Conservation (phyloP, 2,329 filamentous ascomycete genomes). For the Penicillium occitanis region DNA sequence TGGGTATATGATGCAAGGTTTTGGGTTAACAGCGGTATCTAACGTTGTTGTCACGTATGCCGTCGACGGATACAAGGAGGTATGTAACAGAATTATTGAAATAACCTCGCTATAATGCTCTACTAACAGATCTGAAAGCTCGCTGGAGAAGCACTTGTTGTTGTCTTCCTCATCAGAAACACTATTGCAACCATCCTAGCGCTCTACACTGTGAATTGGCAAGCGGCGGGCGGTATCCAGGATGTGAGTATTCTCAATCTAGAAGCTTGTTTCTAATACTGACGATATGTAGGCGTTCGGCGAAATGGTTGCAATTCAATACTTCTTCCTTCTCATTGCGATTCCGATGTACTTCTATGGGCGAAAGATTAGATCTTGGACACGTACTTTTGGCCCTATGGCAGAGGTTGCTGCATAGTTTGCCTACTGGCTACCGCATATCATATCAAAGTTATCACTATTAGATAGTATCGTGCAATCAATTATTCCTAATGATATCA, state of each 20-base stretch:
- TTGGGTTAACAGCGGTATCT: not conserved
- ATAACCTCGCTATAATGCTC: not conserved
- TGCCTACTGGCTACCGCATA: not conserved
- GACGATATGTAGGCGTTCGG: not conserved
- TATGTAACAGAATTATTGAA: not conserved
- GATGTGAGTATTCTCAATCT: not conserved
- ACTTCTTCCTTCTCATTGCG: not conserved
- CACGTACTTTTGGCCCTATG: not conserved
- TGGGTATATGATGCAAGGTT: not conserved
- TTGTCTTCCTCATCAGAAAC: not conserved
- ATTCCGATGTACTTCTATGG: not conserved
- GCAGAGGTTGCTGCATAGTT: not conserved
- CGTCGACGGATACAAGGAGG: not conserved
- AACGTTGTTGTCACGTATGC: not conserved
- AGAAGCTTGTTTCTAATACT: not conserved
- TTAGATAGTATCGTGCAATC: not conserved
- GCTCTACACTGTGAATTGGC: not conserved
- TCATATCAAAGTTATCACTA: not conserved
- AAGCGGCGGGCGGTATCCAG: not conserved
- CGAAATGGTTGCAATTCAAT: not conserved
- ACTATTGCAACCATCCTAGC: not conserved
- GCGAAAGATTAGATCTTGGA: not conserved
- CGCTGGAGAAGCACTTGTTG: not conserved
- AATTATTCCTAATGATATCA: not conserved
- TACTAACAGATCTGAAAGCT: not conserved